Conservation (phyloP, 805 yeast species). For the Wickerhamomyces alni region DNA sequence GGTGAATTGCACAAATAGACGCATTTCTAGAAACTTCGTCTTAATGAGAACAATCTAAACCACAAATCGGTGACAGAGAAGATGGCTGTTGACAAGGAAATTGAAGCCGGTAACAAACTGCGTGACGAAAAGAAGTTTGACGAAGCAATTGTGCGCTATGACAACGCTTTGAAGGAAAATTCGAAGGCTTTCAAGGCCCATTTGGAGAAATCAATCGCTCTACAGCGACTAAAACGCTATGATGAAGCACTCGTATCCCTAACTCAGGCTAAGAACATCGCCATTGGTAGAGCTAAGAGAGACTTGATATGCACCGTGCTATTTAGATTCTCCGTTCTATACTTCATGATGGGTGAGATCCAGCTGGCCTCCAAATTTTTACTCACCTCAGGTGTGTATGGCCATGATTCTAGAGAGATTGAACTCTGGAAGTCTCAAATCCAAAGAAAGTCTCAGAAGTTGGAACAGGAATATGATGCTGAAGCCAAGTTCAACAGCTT, state of each 20-base stretch:
- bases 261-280: conserved; percentile 36
- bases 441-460: conserved; percentile 15
- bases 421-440: conserved; percentile 17
- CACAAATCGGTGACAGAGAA: neutral
- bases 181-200: conserved; percentile 40
- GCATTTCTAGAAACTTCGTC: no score
- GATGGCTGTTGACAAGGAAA: conserved; percentile 29
- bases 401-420: conserved; percentile 24
- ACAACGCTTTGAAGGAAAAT: conserved; percentile 34
- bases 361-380: conserved; percentile 36
- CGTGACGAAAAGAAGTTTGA: conserved; percentile 36
- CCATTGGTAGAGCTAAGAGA: conserved; percentile 36
- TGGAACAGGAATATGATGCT: conserved; percentile 4
- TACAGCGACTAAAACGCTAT: conserved; percentile 35
- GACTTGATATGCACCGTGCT: conserved; percentile 38
- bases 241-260: conserved; percentile 39
- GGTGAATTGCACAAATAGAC: neutral
- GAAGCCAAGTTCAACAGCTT: conserved; percentile 3
- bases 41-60: no score
- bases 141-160: conserved; percentile 34
- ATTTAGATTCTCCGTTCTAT: conserved; percentile 37
- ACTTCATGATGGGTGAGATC: conserved; percentile 33
- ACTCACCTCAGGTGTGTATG: conserved; percentile 32
- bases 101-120: conserved; percentile 31
- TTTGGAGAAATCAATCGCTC: conserved; percentile 38